Base-by-base conservation (phyloP, 345 rosid species). In the Lenwebbia sp. region DNA sequence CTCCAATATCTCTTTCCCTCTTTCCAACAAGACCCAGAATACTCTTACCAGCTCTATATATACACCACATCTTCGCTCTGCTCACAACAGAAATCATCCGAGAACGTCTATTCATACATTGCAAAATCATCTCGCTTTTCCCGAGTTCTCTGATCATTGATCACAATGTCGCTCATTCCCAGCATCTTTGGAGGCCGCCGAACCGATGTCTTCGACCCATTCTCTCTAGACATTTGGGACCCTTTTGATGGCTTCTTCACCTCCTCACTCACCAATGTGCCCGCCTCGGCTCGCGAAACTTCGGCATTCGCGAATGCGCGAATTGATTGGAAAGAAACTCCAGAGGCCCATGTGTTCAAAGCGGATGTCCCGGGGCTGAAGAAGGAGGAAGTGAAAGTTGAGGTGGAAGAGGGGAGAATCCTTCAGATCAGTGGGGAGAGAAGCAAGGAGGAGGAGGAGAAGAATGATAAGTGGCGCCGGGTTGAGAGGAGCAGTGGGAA, bases 291-390 rank as follows among this genome's bases (percentile, higher is more conserved):
- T 54, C 41, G 81, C 3, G 87, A 74, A 37, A 70, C 84, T 11
- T 33, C 85, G 2, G 86, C 90, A n/a, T 28, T 86, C 1, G 88
- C 84, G 12, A 49, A 76, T 25, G 40, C 87, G 0, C 88, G 86
- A 13, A 75, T 88, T 19, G 91, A 89, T 87, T 89, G 89, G 91
- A 88, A 54, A 55, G 91, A 89, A 65, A 89, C 91, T 13, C 91
- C 88, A 14, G 87, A 87, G 82, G 87, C 91, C 17, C 91, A 89
- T 60, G 47, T 86, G 44, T 84, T 89, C 78, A 74, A 83, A 37
- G 91, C 82, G 7, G 91, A 89, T 12, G 74, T 88, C 3, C 88
- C 91, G 0, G 89, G 91, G 55, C 76, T 89, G 30, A 88, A 82
- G 87, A 89, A 88, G 83, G 91, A 89, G 75, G 89, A 86, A 21